phyloP scores from a whole-genome alignment of 2,329 filamentous ascomycete genomes.

The Venturia aucupariae region DNA sequence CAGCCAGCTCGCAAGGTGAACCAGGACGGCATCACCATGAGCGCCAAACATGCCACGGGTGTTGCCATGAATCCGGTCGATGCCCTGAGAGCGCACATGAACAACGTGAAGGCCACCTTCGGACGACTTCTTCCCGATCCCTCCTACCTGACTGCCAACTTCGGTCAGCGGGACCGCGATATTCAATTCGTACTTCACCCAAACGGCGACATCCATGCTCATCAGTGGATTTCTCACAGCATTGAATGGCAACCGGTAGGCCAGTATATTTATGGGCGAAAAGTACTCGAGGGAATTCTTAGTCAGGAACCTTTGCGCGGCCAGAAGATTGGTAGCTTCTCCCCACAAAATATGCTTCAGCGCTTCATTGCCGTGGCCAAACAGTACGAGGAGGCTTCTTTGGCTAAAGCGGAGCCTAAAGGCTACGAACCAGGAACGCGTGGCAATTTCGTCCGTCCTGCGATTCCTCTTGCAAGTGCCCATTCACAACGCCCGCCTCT shows the following conservation, averaged over 20 bases:
- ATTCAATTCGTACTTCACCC: slow-evolving; percentile 39
- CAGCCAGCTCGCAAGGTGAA: background rate
- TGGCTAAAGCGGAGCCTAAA: slow-evolving; percentile 6
- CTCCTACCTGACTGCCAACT: slow-evolving; percentile 27
- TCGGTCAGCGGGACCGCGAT: slow-evolving; percentile 31
- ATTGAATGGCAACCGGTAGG: slow-evolving; percentile 39
- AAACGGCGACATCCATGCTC: slow-evolving; percentile 38
- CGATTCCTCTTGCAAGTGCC: background rate
- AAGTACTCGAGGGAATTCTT: slow-evolving; percentile 35
- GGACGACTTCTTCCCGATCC: slow-evolving; percentile 33
- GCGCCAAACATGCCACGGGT: background rate
- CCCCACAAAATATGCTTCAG: slow-evolving; percentile 7
- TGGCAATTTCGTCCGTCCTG: background rate
- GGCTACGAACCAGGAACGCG: slow-evolving; percentile 5
- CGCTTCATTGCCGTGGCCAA: slow-evolving; percentile 13
- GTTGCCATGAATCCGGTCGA: slow-evolving; percentile 8
- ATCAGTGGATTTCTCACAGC: slow-evolving; percentile 34
- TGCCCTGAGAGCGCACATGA: slow-evolving; percentile 13
- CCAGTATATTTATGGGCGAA: slow-evolving; percentile 32
- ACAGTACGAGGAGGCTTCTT: slow-evolving; percentile 10
- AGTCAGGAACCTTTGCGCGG: slow-evolving; percentile 16
- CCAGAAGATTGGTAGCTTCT: slow-evolving; percentile 14
- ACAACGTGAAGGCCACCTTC: slow-evolving; percentile 31
- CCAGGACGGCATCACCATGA: background rate
- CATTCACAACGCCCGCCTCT: slow-evolving; percentile 2